Percentiles rank a stretch among this genome's conserved stretches.
These are phyloP conservation scores for Truncatella angustata DNA, from an alignment of 2,329 filamentous ascomycete genomes.

Conservation along the genomic window DNA sequence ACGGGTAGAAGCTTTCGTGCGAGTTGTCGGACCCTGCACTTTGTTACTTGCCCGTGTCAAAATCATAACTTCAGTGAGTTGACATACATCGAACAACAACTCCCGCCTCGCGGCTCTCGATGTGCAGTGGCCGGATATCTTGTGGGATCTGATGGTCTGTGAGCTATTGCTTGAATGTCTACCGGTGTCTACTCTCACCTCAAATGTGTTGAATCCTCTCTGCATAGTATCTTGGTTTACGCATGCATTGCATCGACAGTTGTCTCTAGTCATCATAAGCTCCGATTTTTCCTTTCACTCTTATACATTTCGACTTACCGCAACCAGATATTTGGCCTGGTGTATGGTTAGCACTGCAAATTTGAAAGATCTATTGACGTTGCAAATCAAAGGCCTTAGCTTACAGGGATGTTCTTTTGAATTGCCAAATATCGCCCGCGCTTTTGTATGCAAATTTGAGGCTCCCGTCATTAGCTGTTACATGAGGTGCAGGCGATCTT, in stretches of 20 bases:
- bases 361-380: slow-evolving; percentile 9
- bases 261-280: slow-evolving; percentile 56
- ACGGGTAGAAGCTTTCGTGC: slow-evolving; percentile 67
- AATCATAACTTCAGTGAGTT: background rate
- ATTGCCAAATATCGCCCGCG: background rate
- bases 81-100: slow-evolving; percentile 49
- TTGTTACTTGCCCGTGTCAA: background rate
- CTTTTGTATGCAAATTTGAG: background rate
- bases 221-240: slow-evolving; percentile 71
- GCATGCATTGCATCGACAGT: slow-evolving; percentile 67
- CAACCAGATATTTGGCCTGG: slow-evolving; percentile 39
- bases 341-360: slow-evolving; percentile 7
- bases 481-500: background rate
- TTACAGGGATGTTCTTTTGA: slow-evolving; percentile 20
- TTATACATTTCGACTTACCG: slow-evolving; percentile 24
- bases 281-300: too few species aligned
- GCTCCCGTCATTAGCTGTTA: background rate
- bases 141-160: slow-evolving; percentile 39
- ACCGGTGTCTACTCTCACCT: slow-evolving; percentile 43
- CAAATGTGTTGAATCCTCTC: slow-evolving; percentile 65
- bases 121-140: slow-evolving; percentile 35
- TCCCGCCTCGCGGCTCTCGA: slow-evolving; percentile 32
- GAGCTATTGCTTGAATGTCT: background rate
- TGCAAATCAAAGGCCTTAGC: slow-evolving; percentile 2
- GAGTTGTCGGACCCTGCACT: slow-evolving; percentile 61